Conservation (phyloP, 441 rosid species). For the Sinapis alba region DNA sequence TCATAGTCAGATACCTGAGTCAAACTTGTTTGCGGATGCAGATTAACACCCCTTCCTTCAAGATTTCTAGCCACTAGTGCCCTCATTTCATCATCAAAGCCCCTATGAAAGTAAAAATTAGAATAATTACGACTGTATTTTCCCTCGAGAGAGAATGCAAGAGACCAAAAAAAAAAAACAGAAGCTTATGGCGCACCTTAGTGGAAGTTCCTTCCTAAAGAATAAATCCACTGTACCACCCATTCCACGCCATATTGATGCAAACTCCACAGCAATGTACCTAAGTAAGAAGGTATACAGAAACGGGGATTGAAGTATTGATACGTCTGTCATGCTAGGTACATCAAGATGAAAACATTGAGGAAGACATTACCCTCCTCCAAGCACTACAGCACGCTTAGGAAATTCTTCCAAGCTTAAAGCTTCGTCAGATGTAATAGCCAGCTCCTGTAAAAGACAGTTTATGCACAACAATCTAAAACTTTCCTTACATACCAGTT, state of each 20-base stretch:
- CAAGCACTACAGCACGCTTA: constrained; percentile 89
- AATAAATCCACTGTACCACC: constrained; percentile 90
- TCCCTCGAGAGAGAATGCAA: neutral
- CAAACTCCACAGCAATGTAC: constrained; percentile 99
- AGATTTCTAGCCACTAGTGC: constrained; percentile 93
- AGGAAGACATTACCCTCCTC: constrained; percentile 79
- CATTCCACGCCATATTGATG: constrained; percentile 99
- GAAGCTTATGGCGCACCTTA: constrained; percentile 58
- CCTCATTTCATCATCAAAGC: constrained; percentile 99
- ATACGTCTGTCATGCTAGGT: constrained; percentile 22
- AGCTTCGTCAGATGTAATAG: constrained; percentile 98
- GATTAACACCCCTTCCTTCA: constrained; percentile 88
- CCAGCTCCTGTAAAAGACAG: constrained; percentile 69
- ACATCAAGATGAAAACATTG: neutral
- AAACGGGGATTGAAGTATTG: neutral
- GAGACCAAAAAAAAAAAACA: constrained; percentile 2
- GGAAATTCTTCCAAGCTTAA: constrained; percentile 96
- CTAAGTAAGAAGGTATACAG: constrained; percentile 42
- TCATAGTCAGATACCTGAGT: constrained; percentile 54
- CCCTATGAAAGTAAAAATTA: constrained; percentile 47
- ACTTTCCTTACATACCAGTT: neutral
- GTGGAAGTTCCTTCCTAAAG: constrained; percentile 93
- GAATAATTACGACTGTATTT: neutral
- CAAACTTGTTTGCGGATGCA: constrained; percentile 85
- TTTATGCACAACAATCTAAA: constrained; percentile 14